Conservation (phyloP, 495 filamentous ascomycete genomes). For the Pseudoneurospora amorphoporcata region DNA sequence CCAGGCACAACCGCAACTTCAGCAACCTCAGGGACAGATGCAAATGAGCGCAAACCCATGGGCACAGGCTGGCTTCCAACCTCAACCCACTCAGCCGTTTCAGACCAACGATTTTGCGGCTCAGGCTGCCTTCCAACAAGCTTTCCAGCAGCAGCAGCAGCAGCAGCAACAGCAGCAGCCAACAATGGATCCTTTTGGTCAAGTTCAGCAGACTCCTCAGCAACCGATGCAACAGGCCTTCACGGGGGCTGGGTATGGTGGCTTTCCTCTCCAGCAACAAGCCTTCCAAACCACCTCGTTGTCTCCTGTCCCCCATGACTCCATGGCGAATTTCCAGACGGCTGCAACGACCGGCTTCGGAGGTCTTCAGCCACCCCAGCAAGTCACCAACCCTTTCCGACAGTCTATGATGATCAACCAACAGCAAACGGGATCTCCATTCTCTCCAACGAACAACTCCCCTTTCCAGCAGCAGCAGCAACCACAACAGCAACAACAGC, state of each 20-base stretch:
- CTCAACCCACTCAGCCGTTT: constrained; percentile 23
- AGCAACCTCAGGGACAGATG: constrained; percentile 15
- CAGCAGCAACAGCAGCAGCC: constrained; percentile 28
- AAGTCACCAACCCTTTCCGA: constrained; percentile 78
- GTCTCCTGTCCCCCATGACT: constrained; percentile 57
- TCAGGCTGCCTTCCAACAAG: constrained; percentile 38
- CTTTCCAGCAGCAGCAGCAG: constrained; percentile 41
- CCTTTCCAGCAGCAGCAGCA: constrained; percentile 2
- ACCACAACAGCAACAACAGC: constrained; percentile 4
- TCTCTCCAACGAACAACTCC: constrained; percentile 6
- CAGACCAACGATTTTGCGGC: constrained; percentile 41
- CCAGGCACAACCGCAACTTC: constrained; percentile 29
- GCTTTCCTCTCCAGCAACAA: constrained; percentile 61
- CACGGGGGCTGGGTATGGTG: constrained; percentile 81
- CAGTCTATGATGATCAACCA: constrained; percentile 65
- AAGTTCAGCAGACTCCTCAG: constrained; percentile 32
- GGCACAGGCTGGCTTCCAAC: constrained; percentile 23
- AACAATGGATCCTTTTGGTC: constrained; percentile 9
- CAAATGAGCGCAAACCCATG: constrained; percentile 25
- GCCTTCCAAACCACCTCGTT: constrained; percentile 43
- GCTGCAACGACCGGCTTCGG: constrained; percentile 25
- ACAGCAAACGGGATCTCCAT: constrained; percentile 33
- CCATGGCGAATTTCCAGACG: constrained; percentile 41
- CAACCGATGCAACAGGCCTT: constrained; percentile 38
- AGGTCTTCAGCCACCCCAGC: constrained; percentile 40